Evolutionary conservation across 2,329 filamentous ascomycete species (phyloP), one percentile per base, ranked within the genome.

Genomic region (Rutstroemia sp.): DNA sequence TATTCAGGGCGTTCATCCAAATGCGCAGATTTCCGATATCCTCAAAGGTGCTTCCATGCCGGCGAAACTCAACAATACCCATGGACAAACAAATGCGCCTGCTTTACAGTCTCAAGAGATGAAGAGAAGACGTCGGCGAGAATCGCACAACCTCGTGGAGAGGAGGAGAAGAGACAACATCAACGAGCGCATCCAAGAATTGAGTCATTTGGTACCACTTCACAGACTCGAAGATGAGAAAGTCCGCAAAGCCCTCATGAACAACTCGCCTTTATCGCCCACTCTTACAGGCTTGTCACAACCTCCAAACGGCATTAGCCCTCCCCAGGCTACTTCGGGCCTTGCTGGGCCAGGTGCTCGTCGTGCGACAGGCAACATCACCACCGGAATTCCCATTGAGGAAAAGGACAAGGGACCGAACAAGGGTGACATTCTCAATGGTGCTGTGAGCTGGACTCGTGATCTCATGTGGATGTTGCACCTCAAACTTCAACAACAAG

Each of bases 321-420:
- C 83, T 53, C 86, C 88, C n/a, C 81, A 83, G 64, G 91, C 91
- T 23, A 96, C 92, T 0, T 96, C 92, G 1, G 83, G 94, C 45
- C 81, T 96, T 55, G 92, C 91, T 51, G 91, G 90, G 16, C 89
- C 89, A 23, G 88, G 86, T 61, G 91, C 89, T 42, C 83, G 91
- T 61, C 84, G 92, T 60, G 91, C 91, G 30, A 83, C 72, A 6
- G 88, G 88, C 39, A 95, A 88, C 69, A 96, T 96, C 66, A 96
- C 91, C 5, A 92, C 92, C 62, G 91, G 92, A 14, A 80, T 97
- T 30, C 92, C 94, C 0, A 81, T 95, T 38, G 94, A 99, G 66
- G 94, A 97, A 64, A 97, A 97, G 71, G 94, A 99, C 74, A 97
- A 97, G 70, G 94, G 94, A 0, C 94, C 94, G 5, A 97, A 97